Percentiles rank a stretch among this genome's conserved stretches.
These are phyloP conservation scores for Yamadazyma sp. DNA, from an alignment of 805 yeast species.

Conservation along the genomic window DNA sequence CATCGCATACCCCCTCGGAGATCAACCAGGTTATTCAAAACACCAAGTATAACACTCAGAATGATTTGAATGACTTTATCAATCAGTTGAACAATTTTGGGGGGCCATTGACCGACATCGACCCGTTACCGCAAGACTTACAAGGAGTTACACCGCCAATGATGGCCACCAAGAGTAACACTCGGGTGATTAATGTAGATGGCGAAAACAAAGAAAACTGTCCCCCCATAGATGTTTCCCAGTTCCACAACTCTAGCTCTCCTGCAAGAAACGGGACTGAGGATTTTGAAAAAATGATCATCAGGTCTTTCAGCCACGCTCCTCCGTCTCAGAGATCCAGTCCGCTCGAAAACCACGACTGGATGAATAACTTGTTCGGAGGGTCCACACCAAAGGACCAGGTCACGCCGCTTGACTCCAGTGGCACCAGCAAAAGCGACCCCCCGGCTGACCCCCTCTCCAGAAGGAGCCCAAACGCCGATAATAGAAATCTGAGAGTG, in stretches of 20 bases:
- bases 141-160: constrained; percentile 43
- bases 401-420: constrained; percentile 11
- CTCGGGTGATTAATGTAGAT: constrained; percentile 53
- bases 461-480: constrained; percentile 5
- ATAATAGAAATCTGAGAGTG: constrained; percentile 7
- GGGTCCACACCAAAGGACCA: constrained; percentile 43
- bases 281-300: constrained; percentile 27
- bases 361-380: constrained; percentile 46
- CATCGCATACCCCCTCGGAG: constrained; percentile 39
- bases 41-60: constrained; percentile 22
- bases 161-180: constrained; percentile 57
- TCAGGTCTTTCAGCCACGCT: constrained; percentile 26
- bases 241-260: constrained; percentile 16
- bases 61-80: constrained; percentile 42
- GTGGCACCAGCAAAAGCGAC: neutral
- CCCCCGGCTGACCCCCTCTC: neutral
- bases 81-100: constrained; percentile 40
- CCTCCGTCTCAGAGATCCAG: constrained; percentile 30
- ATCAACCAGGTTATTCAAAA: constrained; percentile 39
- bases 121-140: constrained; percentile 37
- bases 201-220: constrained; percentile 32
- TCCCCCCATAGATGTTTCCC: constrained; percentile 20
- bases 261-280: constrained; percentile 18
- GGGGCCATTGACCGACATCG: constrained; percentile 49
- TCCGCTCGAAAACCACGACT: constrained; percentile 37